Base-by-base conservation (phyloP, 2,329 filamentous ascomycete genomes). In the Ascochyta rabiei region DNA sequence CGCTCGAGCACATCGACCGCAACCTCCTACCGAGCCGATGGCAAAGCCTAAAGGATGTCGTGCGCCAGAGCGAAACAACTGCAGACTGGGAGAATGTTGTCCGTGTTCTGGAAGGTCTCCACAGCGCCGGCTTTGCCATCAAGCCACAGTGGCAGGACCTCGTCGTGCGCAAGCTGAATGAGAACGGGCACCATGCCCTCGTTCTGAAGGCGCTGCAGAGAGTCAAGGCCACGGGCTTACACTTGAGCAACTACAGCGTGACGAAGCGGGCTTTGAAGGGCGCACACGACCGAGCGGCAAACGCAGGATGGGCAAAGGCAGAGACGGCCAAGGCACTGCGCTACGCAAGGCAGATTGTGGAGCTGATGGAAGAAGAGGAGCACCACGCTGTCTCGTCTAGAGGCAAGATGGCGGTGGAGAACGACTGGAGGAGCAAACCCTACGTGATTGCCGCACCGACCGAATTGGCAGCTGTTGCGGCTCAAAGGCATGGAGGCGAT, bases 391-490 rank as follows among this genome's bases (percentile, higher is more conserved):
- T 56, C 53, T 39, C 15, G 19, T 23, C 21, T 5, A 44, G n/a
- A 15, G 49, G 37, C 46, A 53, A 41, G 18, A 26, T 62, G 52
- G 62, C 9, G 71, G 59, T 59, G 66, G n/a, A 69, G 71, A 47
- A 66, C 50, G 50, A 68, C 23, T 59, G 56, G 43, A 64, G 66
- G 38, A 52, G 65, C 7, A 60, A 67, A 39, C 75, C 78, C 1
- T 63, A 67, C 4, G 71, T 78, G 4, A 67, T 81, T 30, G 79
- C 75, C n/a, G 55, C 75, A 24, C 75, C 76, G 46, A 64, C 80
- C 6, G 77, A 79, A 62, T 57, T 81, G 64, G 70, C 75, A 16
- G 77, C 78, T 24, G 68, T 76, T 5, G 65, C 73, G 39, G 75
- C 75, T 3, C 70, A 74, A 46, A 71, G 67, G 53, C 66, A 77